Base-by-base conservation (phyloP, 306 rosid species). In the Casuarina glauca region DNA sequence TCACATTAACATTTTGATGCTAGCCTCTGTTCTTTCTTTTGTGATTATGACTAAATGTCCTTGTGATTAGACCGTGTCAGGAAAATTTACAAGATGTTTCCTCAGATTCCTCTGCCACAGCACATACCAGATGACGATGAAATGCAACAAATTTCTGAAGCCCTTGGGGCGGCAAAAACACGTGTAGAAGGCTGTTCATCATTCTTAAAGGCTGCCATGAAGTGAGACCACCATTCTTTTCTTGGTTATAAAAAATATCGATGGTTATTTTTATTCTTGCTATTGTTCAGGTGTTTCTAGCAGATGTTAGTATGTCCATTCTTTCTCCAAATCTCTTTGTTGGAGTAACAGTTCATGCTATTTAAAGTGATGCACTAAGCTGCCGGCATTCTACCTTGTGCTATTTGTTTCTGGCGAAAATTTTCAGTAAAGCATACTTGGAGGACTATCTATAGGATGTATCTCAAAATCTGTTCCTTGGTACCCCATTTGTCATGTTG, bases 181-280 rank as follows among this genome's bases (percentile, higher is more conserved):
- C 91, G 97, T 79, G 97, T 90, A 15, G 99, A 95, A 54, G 91
- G 98, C 66, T 96, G 99, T 82, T 90, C 94, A 19, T 91, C 98
- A 12, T 96, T 96, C 84, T 80, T 96, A 76, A 96, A 90, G 84
- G 96, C 97, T 84, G 98, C 99, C 75, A 80, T 96, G 42, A 91
- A 70, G 99, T 96, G 86, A 85, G 90, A 13, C 64, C 41, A 1
- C 54, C 44, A 32, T 45, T 64, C 49, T 44, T 75, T 78, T 48
- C 64, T 49, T 43, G 45, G 35, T 43, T 32, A 39, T 6, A 68
- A 64, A 51, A 78, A 35, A 58, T 63, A 10, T 57, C 76, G 38
- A 38, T 15, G 36, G 66, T 60, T 74, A 26, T 67, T 48, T 79
- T 50, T 48, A 48, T 60, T 32, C 26, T 11, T 64, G 48, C 53